Base-by-base conservation (phyloP, 106 monocot species). In the Hemerocallis citrina region DNA sequence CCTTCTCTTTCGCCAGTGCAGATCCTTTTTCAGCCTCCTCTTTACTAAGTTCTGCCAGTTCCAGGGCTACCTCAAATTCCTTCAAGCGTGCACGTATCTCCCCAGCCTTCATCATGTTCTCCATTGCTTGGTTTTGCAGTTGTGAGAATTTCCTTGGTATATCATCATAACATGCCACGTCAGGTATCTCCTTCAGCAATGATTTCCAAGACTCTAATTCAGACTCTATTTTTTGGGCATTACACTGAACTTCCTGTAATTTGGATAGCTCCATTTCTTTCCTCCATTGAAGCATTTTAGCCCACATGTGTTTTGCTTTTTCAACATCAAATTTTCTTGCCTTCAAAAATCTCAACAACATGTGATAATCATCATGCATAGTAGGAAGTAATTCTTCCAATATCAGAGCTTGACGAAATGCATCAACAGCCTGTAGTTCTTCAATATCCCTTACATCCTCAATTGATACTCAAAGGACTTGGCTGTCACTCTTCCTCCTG, bases 101-200 rank as follows among this genome's bases (percentile, higher is more conserved):
- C 59, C 91, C 87, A 75, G 82, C 77, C 31, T 88, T 87, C 48
- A 63, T 62, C 84, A 88, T 82, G 59, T 55, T 85, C 73, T 75
- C 72, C 69, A 92, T 68, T 65, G 72, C 70, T 61, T 92, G 92
- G 91, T 75, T 81, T 40, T 88, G 98, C 67, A 98, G 39, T 39
- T 52, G 56, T 33, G 85, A 65, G 64, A 85, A 65, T 63, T 92
- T 98, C 29, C 47, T 65, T 38, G 79, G 84, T 73, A 98, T 76
- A 74, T 98, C 98, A 45, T 63, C 71, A 61, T 52, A 75, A 61
- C 65, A 75, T 66, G 81, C 77, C 43, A 98, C 76, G 35, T 82
- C 98, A 68, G 98, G 91, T 69, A 92, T 88, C 55, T 75, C 79
- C 1, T 73, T 77, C 2, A 88, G 72, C 70, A 92, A 74, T 50